These are phyloP conservation scores for Centella asiatica DNA, from an alignment of 129 eudicot genomes.

Conservation along the genomic window DNA sequence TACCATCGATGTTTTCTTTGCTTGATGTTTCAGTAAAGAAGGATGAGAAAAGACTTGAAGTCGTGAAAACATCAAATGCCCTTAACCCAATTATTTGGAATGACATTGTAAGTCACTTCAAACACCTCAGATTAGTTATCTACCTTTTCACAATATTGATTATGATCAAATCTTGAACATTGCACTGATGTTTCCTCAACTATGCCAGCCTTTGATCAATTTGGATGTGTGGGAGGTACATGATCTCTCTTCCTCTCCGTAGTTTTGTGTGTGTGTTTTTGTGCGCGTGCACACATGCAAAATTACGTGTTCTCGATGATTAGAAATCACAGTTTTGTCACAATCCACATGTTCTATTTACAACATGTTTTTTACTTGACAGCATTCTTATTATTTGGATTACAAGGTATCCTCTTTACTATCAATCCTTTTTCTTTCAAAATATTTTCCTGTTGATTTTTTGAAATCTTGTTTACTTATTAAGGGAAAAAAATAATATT, in stretches of 20 bases:
- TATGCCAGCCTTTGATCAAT: slow-evolving; percentile 77
- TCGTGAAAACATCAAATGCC: slow-evolving; percentile 76
- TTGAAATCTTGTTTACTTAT: no score
- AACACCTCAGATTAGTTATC: neutral
- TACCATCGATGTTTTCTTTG: neutral
- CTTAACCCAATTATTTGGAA: slow-evolving; percentile 77
- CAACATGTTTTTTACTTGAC: slow-evolving; percentile 31
- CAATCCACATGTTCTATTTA: no score
- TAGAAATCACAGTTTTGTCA: no score
- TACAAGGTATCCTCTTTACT: slow-evolving; percentile 44
- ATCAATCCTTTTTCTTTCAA: neutral
- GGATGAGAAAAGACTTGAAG: slow-evolving; percentile 60
- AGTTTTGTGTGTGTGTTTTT: slow-evolving; percentile 11
- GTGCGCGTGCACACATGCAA: neutral
- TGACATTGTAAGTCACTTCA: slow-evolving; percentile 61
- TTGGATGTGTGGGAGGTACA: slow-evolving; percentile 98
- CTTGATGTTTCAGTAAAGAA: slow-evolving; percentile 53
- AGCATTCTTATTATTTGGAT: slow-evolving; percentile 98
- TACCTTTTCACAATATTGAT: neutral
- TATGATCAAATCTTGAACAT: slow-evolving; percentile 3
- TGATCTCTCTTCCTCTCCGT: slow-evolving; percentile 23
- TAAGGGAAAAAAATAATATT: no score
- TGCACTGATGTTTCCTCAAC: slow-evolving; percentile 15
- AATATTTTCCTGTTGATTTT: no score
- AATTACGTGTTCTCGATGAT: neutral